Evolutionary conservation across 23 red algal species (phyloP).

Genomic region (Cyanidioschyzon merolae): DNA sequence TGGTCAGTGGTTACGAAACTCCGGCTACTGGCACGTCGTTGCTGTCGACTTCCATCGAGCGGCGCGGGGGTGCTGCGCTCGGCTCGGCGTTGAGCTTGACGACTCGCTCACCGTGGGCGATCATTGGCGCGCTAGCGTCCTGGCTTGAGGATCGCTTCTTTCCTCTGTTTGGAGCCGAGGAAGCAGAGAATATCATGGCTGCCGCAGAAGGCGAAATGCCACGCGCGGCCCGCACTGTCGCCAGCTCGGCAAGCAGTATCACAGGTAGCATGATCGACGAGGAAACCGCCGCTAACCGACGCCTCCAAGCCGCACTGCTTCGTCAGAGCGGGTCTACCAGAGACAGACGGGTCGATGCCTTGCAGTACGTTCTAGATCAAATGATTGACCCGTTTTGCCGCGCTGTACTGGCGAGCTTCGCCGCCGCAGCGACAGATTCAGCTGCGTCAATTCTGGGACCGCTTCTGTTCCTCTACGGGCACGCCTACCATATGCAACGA

Average conservation of each 20-base stretch:
- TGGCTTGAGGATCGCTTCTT: conserved; percentile 16
- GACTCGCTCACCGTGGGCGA: conserved; percentile 2
- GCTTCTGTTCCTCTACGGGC: conserved; percentile 9
- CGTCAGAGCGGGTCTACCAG: background rate
- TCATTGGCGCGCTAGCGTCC: background rate
- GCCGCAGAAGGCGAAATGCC: conserved; percentile 12
- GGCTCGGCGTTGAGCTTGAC: conserved; percentile 8
- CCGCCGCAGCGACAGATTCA: background rate
- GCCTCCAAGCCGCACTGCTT: background rate
- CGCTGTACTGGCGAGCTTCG: conserved; percentile 7
- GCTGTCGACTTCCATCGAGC: background rate
- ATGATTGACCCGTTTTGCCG: conserved; percentile 7
- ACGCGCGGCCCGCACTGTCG: background rate
- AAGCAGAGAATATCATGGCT: conserved; percentile 3
- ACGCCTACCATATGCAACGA: background rate
- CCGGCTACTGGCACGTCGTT: background rate
- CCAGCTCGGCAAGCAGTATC: background rate
- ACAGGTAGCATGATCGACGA: background rate
- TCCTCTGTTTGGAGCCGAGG: conserved; percentile 8
- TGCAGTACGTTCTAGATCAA: conserved; percentile 3
- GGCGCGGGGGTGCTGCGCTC: background rate
- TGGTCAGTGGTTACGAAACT: background rate
- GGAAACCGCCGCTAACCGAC: background rate
- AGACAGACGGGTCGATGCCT: conserved; percentile 1
- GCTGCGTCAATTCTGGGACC: conserved; percentile 1